These are phyloP conservation scores for Typha latifolia DNA, from an alignment of 176 grass and related monocot genomes.

Conservation along the genomic window DNA sequence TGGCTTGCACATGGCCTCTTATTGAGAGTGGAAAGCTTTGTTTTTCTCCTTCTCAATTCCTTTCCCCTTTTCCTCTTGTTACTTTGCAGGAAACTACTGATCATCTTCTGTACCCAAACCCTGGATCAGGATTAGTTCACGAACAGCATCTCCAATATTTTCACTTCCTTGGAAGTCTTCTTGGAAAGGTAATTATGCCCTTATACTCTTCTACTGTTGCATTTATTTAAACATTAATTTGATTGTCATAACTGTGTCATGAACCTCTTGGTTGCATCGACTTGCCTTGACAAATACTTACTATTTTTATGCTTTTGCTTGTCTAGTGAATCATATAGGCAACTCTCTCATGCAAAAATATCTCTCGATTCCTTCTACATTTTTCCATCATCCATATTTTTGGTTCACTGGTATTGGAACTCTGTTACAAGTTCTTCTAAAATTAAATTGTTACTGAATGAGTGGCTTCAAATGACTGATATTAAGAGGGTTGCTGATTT, in stretches of 20 bases:
- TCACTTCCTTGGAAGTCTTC: constrained; percentile 88
- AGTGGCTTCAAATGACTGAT: too few species aligned
- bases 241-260: background rate
- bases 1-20: too few species aligned
- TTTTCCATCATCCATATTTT: too few species aligned
- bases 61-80: constrained; percentile 10
- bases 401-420: too few species aligned
- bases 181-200: constrained; percentile 69
- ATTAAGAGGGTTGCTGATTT: too few species aligned
- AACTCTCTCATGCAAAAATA: too few species aligned
- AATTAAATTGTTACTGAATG: too few species aligned
- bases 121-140: constrained; percentile 89
- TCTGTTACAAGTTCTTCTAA: too few species aligned
- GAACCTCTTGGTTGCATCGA: background rate
- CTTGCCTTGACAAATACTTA: background rate
- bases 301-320: constrained; percentile 2
- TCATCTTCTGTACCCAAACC: constrained; percentile 95
- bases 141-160: constrained; percentile 92
- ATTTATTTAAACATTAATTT: too few species aligned
- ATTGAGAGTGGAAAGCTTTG: background rate
- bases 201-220: background rate
- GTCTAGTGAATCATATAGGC: background rate
- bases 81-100: constrained; percentile 62
- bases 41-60: constrained; percentile 12
- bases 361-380: too few species aligned